These are phyloP conservation scores for Pythium coloratum DNA, from an alignment of 352 stramenopile species.

Conservation along the genomic window DNA sequence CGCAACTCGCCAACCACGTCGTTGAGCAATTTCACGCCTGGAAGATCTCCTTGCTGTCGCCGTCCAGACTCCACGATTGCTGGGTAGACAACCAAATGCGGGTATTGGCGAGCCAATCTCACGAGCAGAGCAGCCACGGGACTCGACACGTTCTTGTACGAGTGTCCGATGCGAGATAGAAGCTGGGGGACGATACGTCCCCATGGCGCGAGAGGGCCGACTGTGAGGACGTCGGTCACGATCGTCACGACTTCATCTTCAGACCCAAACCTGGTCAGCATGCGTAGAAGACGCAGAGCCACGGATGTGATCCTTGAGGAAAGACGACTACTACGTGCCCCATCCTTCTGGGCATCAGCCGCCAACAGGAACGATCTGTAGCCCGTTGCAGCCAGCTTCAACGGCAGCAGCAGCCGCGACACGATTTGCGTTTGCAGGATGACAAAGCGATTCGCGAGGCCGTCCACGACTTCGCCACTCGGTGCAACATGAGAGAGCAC, in stretches of 20 bases:
- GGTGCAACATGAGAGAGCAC: constrained; percentile 2
- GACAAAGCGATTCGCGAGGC: constrained; percentile 18
- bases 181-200: constrained; percentile 70
- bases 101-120: constrained; percentile 58
- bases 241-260: constrained; percentile 42
- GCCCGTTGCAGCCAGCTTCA: constrained; percentile 21
- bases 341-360: background rate
- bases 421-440: constrained; percentile 17
- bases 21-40: constrained; percentile 29
- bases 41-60: constrained; percentile 6
- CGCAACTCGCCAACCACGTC: constrained; percentile 48
- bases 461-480: constrained; percentile 24
- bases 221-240: constrained; percentile 44
- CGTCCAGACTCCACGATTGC: constrained; percentile 56
- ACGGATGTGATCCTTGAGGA: constrained; percentile 44
- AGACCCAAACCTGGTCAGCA: constrained; percentile 64
- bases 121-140: constrained; percentile 61
- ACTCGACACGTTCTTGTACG: constrained; percentile 44
- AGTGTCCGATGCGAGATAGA: constrained; percentile 63
- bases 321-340: background rate
- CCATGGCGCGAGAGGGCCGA: constrained; percentile 64
- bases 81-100: constrained; percentile 75
- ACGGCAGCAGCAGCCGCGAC: constrained; percentile 10
- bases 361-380: constrained; percentile 25
- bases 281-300: constrained; percentile 56